These are phyloP conservation scores for Cordyceps cateniannulata DNA, from an alignment of 2,329 filamentous ascomycete species.

Conservation along the genomic window DNA sequence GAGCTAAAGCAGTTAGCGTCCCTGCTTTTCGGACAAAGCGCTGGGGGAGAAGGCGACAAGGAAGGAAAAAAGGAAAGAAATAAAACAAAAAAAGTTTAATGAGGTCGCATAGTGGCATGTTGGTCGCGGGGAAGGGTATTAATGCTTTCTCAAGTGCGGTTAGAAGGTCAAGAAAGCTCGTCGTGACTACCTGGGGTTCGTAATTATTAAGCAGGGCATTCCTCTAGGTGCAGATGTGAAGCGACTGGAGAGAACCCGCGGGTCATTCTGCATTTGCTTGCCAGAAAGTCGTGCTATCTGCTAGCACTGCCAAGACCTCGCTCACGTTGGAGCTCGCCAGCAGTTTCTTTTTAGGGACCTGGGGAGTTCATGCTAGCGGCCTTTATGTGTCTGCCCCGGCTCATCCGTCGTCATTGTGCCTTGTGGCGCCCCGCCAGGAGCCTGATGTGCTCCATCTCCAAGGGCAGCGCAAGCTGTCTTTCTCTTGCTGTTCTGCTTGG, in stretches of 20 bases:
- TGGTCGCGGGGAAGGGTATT: too few species aligned
- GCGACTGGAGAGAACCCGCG: too few species aligned
- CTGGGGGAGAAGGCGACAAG: not conserved
- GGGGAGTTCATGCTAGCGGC: conserved; percentile 1
- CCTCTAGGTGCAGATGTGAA: too few species aligned
- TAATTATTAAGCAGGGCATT: not conserved
- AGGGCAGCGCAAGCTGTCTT: not conserved
- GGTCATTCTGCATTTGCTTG: too few species aligned
- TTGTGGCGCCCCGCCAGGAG: not conserved
- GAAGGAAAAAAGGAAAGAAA: not conserved
- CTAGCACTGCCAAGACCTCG: not conserved
- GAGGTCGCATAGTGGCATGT: not conserved
- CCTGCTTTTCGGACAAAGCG: not conserved
- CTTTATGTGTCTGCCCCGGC: conserved; percentile 2
- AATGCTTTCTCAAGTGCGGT: too few species aligned
- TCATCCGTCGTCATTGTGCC: conserved; percentile 13
- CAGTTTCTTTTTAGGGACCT: not conserved
- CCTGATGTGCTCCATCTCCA: not conserved
- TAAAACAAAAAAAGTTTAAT: not conserved
- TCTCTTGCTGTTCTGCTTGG: not conserved
- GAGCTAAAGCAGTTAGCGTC: not conserved
- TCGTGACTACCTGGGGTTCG: too few species aligned
- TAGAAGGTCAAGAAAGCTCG: too few species aligned
- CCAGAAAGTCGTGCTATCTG: too few species aligned
- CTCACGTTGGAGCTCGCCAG: not conserved